Evolutionary conservation across 768 basidiomycete species (phyloP).

Genomic region (Termitomyces sp.): DNA sequence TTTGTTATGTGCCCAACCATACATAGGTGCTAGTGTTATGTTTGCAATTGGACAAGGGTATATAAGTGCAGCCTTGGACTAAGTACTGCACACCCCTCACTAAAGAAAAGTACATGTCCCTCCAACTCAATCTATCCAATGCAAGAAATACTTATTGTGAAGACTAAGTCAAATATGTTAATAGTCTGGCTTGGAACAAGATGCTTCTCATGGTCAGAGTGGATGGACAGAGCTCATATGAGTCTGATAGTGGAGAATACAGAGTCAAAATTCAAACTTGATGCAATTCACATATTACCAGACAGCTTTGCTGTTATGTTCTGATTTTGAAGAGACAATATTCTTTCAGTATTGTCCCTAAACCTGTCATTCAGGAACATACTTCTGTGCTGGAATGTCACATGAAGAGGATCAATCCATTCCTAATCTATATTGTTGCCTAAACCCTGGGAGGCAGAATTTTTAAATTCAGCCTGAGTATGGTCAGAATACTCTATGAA

Average conservation of each 20-base stretch:
- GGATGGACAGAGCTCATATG: too few relatives aligned
- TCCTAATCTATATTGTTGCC: conserved; percentile 94
- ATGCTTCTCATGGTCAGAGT: too few relatives aligned
- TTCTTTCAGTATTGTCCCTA: neutral
- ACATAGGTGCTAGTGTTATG: neutral
- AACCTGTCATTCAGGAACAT: conserved; percentile 56
- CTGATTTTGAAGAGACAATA: too few relatives aligned
- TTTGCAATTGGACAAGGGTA: neutral
- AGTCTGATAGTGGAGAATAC: too few relatives aligned
- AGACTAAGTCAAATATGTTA: too few relatives aligned
- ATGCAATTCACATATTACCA: too few relatives aligned
- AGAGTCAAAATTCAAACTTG: too few relatives aligned
- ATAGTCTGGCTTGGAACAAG: too few relatives aligned
- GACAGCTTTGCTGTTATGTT: too few relatives aligned
- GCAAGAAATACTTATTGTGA: too few relatives aligned
- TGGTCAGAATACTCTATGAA: conserved; percentile 99
- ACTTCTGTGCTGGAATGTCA: conserved; percentile 99
- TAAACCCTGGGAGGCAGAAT: conserved; percentile 97
- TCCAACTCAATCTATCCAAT: too few relatives aligned
- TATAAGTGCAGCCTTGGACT: neutral
- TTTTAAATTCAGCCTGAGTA: conserved; percentile 95
- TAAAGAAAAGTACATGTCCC: neutral
- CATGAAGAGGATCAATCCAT: conserved; percentile 94
- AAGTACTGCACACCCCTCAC: neutral
- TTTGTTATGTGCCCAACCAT: neutral